Conservation (phyloP, 2,329 filamentous ascomycete species). For the Plectosphaerella sp. region DNA sequence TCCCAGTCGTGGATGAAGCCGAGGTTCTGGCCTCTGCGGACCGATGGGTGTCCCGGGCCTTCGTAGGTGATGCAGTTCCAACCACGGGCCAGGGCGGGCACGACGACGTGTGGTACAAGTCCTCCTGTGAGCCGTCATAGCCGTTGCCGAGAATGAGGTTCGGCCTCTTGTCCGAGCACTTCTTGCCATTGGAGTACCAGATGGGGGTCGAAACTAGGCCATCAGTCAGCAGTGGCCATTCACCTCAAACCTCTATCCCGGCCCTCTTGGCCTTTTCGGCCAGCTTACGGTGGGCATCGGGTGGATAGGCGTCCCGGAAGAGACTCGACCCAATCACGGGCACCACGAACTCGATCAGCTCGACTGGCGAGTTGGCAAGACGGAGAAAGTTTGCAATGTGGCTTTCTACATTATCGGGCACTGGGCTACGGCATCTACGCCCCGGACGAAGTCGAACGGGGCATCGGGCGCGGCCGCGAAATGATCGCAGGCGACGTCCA, state of each 20-base stretch:
- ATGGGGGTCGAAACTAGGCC: constrained; percentile 4
- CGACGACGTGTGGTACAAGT: too few species aligned
- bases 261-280: not conserved
- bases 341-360: not conserved
- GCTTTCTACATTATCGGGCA: not conserved
- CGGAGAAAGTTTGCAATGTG: not conserved
- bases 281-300: constrained; percentile 1
- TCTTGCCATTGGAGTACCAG: too few species aligned
- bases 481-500: not conserved
- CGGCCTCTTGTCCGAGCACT: too few species aligned
- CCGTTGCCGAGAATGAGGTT: too few species aligned
- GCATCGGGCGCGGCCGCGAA: not conserved
- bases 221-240: not conserved
- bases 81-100: too few species aligned
- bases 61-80: too few species aligned
- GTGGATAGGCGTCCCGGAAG: constrained; percentile 1
- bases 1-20: too few species aligned
- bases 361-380: not conserved
- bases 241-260: too few species aligned
- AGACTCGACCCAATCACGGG: constrained; percentile 4
- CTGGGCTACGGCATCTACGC: not conserved
- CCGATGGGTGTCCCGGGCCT: too few species aligned
- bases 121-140: too few species aligned
- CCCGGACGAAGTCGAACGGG: constrained; percentile 2
- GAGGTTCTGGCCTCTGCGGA: too few species aligned